These are phyloP conservation scores for Escallonia rubra DNA, from an alignment of 129 eudicot species.

Conservation along the genomic window DNA sequence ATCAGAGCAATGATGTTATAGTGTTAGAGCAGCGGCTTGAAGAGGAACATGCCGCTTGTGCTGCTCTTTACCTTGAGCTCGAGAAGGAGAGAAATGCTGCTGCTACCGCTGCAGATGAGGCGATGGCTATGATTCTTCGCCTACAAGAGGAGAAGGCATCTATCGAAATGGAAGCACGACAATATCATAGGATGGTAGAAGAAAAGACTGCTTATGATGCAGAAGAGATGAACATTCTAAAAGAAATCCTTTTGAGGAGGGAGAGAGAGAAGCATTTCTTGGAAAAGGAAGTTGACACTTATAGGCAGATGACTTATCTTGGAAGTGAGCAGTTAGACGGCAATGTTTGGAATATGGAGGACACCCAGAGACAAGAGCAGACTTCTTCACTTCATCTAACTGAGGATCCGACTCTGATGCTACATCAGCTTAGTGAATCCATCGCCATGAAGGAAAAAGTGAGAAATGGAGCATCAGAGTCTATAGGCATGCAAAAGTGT, in stretches of 20 bases:
- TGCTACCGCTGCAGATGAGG: conserved; percentile 96
- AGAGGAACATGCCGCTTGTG: conserved; percentile 52
- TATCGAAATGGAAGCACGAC: conserved; percentile 74
- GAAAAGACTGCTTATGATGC: conserved; percentile 81
- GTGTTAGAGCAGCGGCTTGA: conserved; percentile 52
- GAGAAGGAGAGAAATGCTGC: conserved; percentile 93
- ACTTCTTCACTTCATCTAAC: conserved; percentile 22
- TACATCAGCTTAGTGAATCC: conserved; percentile 38
- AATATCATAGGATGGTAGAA: conserved; percentile 77
- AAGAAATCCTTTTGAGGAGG: conserved; percentile 73
- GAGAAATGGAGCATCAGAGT: conserved; percentile 12
- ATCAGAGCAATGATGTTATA: conserved; percentile 34
- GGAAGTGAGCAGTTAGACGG: conserved; percentile 34
- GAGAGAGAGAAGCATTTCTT: conserved; percentile 80
- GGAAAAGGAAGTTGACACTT: conserved; percentile 82
- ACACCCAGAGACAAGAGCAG: neutral
- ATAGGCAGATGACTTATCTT: conserved; percentile 35
- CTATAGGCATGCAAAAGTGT: conserved; percentile 2
- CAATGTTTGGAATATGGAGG: conserved; percentile 11
- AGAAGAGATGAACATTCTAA: conserved; percentile 85
- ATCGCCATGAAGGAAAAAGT: conserved; percentile 19
- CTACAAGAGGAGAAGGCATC: conserved; percentile 91
- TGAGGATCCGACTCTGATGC: conserved; percentile 49
- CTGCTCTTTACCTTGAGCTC: conserved; percentile 67
- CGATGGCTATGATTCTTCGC: conserved; percentile 97